These are phyloP conservation scores for Xylaria sp. DNA, from an alignment of 2,329 filamentous ascomycete genomes.

Conservation along the genomic window DNA sequence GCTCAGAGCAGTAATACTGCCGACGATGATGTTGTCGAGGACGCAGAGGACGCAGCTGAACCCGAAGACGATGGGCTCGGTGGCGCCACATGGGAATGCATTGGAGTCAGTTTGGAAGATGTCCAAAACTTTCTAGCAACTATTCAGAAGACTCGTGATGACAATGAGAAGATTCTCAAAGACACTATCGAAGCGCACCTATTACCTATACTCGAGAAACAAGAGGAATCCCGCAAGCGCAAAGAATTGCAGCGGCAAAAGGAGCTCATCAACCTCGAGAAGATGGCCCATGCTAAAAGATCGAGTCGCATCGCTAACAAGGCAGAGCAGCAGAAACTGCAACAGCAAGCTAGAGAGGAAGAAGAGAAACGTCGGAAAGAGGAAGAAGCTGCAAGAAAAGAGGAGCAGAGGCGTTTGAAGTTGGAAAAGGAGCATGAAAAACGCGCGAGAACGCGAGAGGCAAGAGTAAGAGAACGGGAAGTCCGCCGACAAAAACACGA, in stretches of 20 bases:
- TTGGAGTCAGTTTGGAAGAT: conserved; percentile 76
- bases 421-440: conserved; percentile 70
- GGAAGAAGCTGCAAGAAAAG: conserved; percentile 59
- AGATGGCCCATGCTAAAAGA: conserved; percentile 87
- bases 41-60: conserved; percentile 27
- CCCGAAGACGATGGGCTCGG: conserved; percentile 60
- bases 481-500: conserved; percentile 76
- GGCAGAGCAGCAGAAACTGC: conserved; percentile 68
- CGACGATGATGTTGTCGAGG: conserved; percentile 32
- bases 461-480: conserved; percentile 80
- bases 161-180: conserved; percentile 76
- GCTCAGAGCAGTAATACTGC: conserved; percentile 38
- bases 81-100: conserved; percentile 81
- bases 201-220: conserved; percentile 76
- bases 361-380: conserved; percentile 61
- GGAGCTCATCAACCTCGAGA: conserved; percentile 74
- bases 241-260: conserved; percentile 64
- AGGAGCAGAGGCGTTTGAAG: conserved; percentile 55
- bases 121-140: conserved; percentile 65
- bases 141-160: conserved; percentile 71
- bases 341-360: conserved; percentile 66
- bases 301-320: conserved; percentile 85
- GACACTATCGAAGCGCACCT: conserved; percentile 70
- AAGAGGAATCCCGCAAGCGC: conserved; percentile 67
- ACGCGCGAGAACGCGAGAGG: conserved; percentile 76